phyloP scores from a whole-genome alignment of 805 yeast genomes.

The Wickerhamia fluorescens region DNA sequence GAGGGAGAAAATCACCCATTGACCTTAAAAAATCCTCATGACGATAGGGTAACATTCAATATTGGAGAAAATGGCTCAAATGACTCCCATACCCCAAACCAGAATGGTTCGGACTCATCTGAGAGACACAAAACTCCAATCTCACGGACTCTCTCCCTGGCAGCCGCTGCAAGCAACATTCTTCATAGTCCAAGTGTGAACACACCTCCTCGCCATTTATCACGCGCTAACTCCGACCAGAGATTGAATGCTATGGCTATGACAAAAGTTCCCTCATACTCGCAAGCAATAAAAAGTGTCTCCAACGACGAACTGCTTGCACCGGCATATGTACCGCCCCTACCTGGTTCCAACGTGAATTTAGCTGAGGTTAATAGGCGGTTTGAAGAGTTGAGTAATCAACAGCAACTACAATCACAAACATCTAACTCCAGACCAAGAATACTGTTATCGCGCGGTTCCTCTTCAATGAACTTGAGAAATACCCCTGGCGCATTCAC shows the following conservation, averaged over 20 bases:
- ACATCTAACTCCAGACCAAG: neutral
- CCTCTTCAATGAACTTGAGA: slow-evolving; percentile 18
- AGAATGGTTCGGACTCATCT: slow-evolving; percentile 4
- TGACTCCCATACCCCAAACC: slow-evolving; percentile 1
- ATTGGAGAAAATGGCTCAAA: slow-evolving; percentile 16
- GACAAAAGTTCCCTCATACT: slow-evolving; percentile 75
- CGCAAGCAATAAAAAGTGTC: slow-evolving; percentile 62
- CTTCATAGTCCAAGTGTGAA: slow-evolving; percentile 31
- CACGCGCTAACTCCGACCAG: slow-evolving; percentile 48
- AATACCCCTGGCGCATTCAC: slow-evolving; percentile 4
- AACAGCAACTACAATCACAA: slow-evolving; percentile 6
- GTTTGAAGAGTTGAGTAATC: slow-evolving; percentile 17
- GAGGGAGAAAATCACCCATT: slow-evolving; percentile 14
- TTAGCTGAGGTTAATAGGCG: slow-evolving; percentile 20
- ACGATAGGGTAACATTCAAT: slow-evolving; percentile 29
- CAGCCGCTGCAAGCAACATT: slow-evolving; percentile 2
- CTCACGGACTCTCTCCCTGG: neutral
- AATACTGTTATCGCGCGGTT: slow-evolving; percentile 22
- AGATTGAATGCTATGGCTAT: slow-evolving; percentile 27
- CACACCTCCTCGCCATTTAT: slow-evolving; percentile 53
- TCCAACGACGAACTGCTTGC: slow-evolving; percentile 45
- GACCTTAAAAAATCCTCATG: slow-evolving; percentile 7
- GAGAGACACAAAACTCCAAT: slow-evolving; percentile 1
- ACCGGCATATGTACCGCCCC: slow-evolving; percentile 62
- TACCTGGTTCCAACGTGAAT: slow-evolving; percentile 33